Evolutionary conservation across 139 green algal genomes (phyloP).

Genomic region (Chlorokybus atmophyticus): DNA sequence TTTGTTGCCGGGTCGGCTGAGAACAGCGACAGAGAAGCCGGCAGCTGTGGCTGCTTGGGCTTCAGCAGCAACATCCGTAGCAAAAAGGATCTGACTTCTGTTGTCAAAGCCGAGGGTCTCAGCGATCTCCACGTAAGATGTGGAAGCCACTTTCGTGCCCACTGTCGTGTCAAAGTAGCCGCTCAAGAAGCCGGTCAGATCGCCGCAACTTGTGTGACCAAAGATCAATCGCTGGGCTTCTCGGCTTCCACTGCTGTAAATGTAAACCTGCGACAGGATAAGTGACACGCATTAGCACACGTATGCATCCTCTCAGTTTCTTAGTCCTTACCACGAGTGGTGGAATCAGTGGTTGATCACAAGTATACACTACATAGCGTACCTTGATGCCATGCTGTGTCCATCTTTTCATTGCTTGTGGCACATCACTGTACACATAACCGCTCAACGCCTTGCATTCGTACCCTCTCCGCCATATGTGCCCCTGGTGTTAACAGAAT

Average conservation of each 20-base stretch:
- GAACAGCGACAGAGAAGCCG: constrained; percentile 16
- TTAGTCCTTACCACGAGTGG: background rate
- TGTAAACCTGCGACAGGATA: constrained; percentile 49
- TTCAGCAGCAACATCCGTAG: constrained; percentile 68
- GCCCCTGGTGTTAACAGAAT: background rate
- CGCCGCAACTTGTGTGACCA: constrained; percentile 45
- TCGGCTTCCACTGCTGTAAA: constrained; percentile 75
- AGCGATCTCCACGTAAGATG: constrained; percentile 65
- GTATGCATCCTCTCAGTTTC: background rate
- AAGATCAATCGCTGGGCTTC: constrained; percentile 51
- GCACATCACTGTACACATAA: background rate
- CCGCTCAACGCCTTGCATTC: background rate
- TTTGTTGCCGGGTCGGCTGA: constrained; percentile 14
- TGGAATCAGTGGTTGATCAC: background rate
- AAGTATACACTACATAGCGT: background rate
- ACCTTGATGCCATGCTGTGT: background rate
- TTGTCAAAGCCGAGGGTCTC: constrained; percentile 57
- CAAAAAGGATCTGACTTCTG: constrained; percentile 61
- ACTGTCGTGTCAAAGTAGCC: constrained; percentile 89
- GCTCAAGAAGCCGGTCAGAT: constrained; percentile 67
- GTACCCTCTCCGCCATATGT: background rate
- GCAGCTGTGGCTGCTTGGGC: constrained; percentile 52
- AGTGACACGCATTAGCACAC: background rate
- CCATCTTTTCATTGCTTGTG: background rate
- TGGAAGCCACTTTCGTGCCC: background rate